Percentiles rank a stretch among this genome's conserved stretches.
Evolutionary conservation across 768 basidiomycete species (phyloP).

Genomic region (Holtermannia corniformis): DNA sequence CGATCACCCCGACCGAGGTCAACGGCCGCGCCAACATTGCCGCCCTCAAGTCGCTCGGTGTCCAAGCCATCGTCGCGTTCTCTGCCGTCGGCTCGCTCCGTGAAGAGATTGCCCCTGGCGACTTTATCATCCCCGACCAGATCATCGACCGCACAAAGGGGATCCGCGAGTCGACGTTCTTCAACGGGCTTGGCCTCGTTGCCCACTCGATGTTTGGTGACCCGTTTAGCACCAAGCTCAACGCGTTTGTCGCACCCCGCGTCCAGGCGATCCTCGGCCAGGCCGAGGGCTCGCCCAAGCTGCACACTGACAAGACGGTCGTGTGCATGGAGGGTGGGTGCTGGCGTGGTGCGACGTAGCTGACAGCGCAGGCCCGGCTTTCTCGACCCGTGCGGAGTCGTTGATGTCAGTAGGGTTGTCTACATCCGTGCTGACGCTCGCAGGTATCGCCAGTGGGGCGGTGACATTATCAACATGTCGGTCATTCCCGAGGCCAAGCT

Average conservation of each 20-base stretch:
- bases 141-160: slow-evolving; percentile 97
- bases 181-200: slow-evolving; percentile 69
- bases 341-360: background rate
- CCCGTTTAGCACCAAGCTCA: slow-evolving; percentile 55
- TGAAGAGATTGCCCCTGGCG: slow-evolving; percentile 84
- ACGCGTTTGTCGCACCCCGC: slow-evolving; percentile 34
- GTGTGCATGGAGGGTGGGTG: slow-evolving; percentile 90
- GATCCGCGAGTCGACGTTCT: slow-evolving; percentile 76
- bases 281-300: slow-evolving; percentile 49
- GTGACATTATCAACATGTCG: slow-evolving; percentile 63
- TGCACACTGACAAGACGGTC: slow-evolving; percentile 75
- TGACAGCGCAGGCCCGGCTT: slow-evolving; percentile 49
- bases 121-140: slow-evolving; percentile 77
- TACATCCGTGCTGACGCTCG: slow-evolving; percentile 92
- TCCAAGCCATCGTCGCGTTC: slow-evolving; percentile 82
- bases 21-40: slow-evolving; percentile 89
- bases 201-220: slow-evolving; percentile 93
- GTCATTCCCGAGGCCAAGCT: slow-evolving; percentile 94
- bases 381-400: slow-evolving; percentile 96
- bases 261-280: slow-evolving; percentile 57
- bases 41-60: slow-evolving; percentile 84
- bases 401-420: slow-evolving; percentile 70
- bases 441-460: slow-evolving; percentile 87
- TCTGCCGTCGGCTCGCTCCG: slow-evolving; percentile 89
- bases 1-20: slow-evolving; percentile 66